Base-by-base conservation (phyloP, 345 rosid species). In the Citrus reticulata region DNA sequence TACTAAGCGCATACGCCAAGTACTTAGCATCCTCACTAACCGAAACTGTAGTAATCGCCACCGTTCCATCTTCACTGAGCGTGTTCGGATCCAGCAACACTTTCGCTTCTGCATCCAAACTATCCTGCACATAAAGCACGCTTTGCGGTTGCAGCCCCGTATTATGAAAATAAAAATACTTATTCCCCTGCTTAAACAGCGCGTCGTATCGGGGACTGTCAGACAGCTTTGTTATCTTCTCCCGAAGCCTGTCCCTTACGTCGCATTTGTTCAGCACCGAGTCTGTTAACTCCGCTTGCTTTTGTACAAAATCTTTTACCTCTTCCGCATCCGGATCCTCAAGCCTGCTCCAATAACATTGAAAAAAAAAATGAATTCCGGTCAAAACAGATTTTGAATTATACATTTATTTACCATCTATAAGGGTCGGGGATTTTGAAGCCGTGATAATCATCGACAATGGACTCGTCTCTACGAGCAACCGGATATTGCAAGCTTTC, bases 321-420 rank as follows among this genome's bases (percentile, higher is more conserved):
- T 93, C 94, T 60, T 91, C 93, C 2, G 93, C 87, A 22, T 96
- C 97, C 8, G 94, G 92, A 90, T 94, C 98, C 84, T 96, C 98
- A 40, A 96, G 85, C 98, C 99, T 96, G 79, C 10, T 6, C 65
- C 62, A 73, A 11, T 2, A 42, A 42, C 16, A 10, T 10, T 10
- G 3, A 11, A 42, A 42, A 42, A 42, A 42, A 11, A 42, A 42
- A 42, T 42, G 51, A 42, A 42, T 11, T 10, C 4, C 16, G 51
- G 51, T 42, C 51, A 42, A 2, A 42, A 42, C 51, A 11, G 51
- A 42, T 42, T 42, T 42, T 42, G 51, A 42, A 11, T 42, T 42
- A 42, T 42, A 42, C 14, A 42, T 42, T 42, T 42, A 42, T 42
- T 42, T 42, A 42, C 99, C 99, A 93, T 73, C 98, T 89, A 74